phyloP scores from a whole-genome alignment of 495 filamentous ascomycete species.

The Penicillium soppii region DNA sequence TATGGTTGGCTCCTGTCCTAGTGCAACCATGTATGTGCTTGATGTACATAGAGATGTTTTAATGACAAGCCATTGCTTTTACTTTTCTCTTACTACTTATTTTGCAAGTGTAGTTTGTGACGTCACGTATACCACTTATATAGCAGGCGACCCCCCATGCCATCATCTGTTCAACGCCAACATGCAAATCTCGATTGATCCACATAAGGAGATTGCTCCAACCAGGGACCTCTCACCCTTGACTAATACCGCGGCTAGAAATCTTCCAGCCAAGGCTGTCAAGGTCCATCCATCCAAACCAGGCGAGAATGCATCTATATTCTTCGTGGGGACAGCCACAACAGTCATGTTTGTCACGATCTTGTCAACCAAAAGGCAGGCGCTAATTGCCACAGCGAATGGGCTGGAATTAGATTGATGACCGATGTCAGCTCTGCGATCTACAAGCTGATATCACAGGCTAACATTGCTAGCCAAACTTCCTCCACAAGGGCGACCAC shows the following conservation, averaged over 20 bases:
- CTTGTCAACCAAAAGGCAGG: not conserved
- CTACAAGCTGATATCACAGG: not conserved
- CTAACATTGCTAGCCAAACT: conserved; percentile 51
- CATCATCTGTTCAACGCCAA: not conserved
- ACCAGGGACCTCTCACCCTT: conserved; percentile 21
- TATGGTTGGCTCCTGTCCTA: not conserved
- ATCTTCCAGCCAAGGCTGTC: conserved; percentile 39
- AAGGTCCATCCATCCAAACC: conserved; percentile 42
- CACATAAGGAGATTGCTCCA: conserved; percentile 4
- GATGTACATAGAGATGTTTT: not conserved
- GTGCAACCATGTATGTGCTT: not conserved
- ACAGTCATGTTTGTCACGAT: conserved; percentile 50
- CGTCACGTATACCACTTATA: not conserved
- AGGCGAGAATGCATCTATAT: conserved; percentile 42
- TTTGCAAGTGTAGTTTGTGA: conserved; percentile 7
- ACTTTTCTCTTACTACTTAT: conserved; percentile 1
- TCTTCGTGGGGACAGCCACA: conserved; percentile 67
- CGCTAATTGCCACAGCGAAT: conserved; percentile 43
- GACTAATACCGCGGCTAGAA: conserved; percentile 6
- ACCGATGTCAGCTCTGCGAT: conserved; percentile 47
- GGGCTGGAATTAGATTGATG: conserved; percentile 60
- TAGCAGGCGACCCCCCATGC: not conserved
- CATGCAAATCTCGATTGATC: conserved; percentile 14
- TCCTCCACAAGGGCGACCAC: conserved; percentile 67
- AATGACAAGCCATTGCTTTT: not conserved